Base-by-base conservation (phyloP, 805 yeast genomes). In the Starmerella geochares region DNA sequence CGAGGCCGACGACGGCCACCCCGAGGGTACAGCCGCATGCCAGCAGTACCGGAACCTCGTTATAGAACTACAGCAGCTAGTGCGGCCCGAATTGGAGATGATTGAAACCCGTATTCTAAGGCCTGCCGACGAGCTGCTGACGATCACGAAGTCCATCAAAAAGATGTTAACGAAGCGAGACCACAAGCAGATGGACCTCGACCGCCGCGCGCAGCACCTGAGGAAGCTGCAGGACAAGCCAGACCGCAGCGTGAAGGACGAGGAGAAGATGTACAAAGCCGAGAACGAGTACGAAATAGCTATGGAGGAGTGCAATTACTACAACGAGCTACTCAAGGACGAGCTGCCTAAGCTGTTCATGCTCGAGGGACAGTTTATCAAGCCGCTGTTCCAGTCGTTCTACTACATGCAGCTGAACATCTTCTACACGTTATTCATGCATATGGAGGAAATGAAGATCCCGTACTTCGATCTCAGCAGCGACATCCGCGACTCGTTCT, bases 341-440 rank as follows among this genome's bases (percentile, higher is more conserved):
- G 97, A 92, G 67, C 72, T 92, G 53, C 98, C 98, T 20, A 70
- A 83, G 39, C 71, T 92, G 64, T 92, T 92, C 68, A 79, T 77
- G 60, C 73, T 92, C 67, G 96, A 92, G 67, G 84, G 87, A 4
- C 92, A 87, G 61, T 86, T 92, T 64, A 88, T 92, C 64, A 82
- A 80, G 63, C 98, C 98, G 17, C 72, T 92, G 60, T 92, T 92
- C 69, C 92, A 90, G 60, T 82, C 94, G 49, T 81, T 92, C 67
- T 92, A 92, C 70, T 92, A 80, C 74, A 92, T 92, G 97, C 98
- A 92, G 71, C 77, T 92, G 72, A 92, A 92, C 71, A 86, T 92
- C 51, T 92, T 88, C 67, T 92, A 92, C 74, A 87, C 96, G 1
- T 72, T 92, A 54, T 88, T 85, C 71, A 82, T 76, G 63, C 78